Base-by-base conservation (phyloP, 2,329 filamentous ascomycete genomes). In the Pseudocercospora fijiensis region DNA sequence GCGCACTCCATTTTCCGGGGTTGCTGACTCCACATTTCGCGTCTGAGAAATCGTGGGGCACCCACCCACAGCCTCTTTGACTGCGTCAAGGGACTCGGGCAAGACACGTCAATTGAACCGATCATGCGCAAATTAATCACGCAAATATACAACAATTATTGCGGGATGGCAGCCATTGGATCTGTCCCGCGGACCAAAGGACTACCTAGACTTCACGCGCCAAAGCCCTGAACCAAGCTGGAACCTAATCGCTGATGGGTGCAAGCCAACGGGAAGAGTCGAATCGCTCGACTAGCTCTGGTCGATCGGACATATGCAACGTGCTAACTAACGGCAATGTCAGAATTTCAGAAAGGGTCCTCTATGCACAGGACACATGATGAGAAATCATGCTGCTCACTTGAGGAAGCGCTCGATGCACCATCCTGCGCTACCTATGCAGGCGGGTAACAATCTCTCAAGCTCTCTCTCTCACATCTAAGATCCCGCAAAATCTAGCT, bases 221-320 rank as follows among this genome's bases (percentile, higher is more conserved):
- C 49, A 53, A 28, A 56, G 53, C 28, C 53, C n/a, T n/a, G n/a
- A 56, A 56, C 28, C 28, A 33, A 56, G 53, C 53, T 56, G 30
- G 53, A 37, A 33, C 53, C 24, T 18, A 37, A 56, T 56, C 53
- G 53, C 53, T 22, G 53, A 37, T 37, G 11, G 24, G 30, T 22
- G 13, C 30, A 28, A 30, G 30, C 33, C 28, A n/a, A 37, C 8
- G 16, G 49, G 22, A 53, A 53, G 49, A 53, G 22, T 53, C 49
- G 49, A 27, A 28, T 4, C 26, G 24, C 26, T 16, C 49, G 49
- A 28, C 22, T 28, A 53, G 49, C 26, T n/a, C 22, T 26, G 16
- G 49, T 30, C 22, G 49, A 28, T 53, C 22, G 22, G 49, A 41
- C 37, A 41, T 41, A n/a, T 27, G 24, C 11, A n/a, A 53, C 49